These are phyloP conservation scores for Dryadomyces sulphureus DNA, from an alignment of 2,329 filamentous ascomycete species.

Conservation along the genomic window DNA sequence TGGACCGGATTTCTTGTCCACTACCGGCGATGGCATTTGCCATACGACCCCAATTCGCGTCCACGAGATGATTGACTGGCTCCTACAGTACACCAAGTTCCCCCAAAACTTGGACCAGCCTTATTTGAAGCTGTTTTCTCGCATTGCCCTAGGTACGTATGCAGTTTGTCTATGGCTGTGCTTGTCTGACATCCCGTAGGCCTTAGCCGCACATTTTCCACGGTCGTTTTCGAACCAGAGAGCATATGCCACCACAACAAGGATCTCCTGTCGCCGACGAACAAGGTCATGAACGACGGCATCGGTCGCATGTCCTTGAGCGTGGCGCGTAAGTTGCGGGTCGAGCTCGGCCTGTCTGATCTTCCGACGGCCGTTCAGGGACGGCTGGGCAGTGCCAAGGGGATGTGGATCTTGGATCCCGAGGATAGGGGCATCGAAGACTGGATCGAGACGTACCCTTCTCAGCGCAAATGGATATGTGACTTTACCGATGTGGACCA, in stretches of 20 bases:
- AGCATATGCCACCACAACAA: conserved; percentile 21
- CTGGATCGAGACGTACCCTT: conserved; percentile 53
- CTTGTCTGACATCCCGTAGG: conserved; percentile 19
- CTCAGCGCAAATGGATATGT: conserved; percentile 54
- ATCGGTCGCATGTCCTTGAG: conserved; percentile 49
- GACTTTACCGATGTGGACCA: conserved; percentile 32
- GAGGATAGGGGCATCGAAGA: conserved; percentile 27
- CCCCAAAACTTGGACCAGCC: conserved; percentile 29
- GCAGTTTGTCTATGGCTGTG: conserved; percentile 4
- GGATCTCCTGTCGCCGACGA: conserved; percentile 23
- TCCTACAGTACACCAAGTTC: conserved; percentile 24
- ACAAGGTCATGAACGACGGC: conserved; percentile 49
- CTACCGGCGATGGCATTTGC: background rate
- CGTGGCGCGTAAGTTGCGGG: conserved; percentile 38
- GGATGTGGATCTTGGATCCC: conserved; percentile 54
- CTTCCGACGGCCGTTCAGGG: conserved; percentile 53
- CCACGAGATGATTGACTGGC: conserved; percentile 33
- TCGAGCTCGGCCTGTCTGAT: conserved; percentile 32
- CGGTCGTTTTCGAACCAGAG: conserved; percentile 30
- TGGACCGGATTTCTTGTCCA: conserved; percentile 21
- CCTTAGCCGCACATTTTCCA: conserved; percentile 34
- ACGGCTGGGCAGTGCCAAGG: conserved; percentile 59
- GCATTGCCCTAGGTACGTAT: conserved; percentile 41
- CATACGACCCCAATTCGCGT: conserved; percentile 8
- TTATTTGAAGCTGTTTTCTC: conserved; percentile 41